Conservation (phyloP, 805 yeast species). For the Pachysolen tannophilus region DNA sequence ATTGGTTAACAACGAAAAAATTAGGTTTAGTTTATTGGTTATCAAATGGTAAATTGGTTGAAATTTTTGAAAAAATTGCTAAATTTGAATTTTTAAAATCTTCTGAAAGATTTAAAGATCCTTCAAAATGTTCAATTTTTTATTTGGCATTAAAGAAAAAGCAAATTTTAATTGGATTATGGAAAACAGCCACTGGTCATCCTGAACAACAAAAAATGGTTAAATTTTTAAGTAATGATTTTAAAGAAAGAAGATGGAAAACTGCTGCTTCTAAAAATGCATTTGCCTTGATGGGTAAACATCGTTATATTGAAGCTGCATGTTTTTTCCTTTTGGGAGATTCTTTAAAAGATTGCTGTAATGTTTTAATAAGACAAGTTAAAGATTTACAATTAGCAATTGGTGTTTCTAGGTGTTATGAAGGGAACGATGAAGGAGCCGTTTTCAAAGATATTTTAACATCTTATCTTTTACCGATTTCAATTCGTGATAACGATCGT, state of each 20-base stretch:
- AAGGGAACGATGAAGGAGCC: constrained; percentile 48
- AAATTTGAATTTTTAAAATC: constrained; percentile 49
- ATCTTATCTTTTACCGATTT: constrained; percentile 43
- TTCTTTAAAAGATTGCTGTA: constrained; percentile 67
- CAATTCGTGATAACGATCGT: constrained; percentile 56
- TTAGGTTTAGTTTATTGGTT: constrained; percentile 73
- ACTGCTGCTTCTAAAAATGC: constrained; percentile 92
- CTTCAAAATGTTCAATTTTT: constrained; percentile 63
- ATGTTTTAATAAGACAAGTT: constrained; percentile 61
- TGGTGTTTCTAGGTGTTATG: constrained; percentile 72
- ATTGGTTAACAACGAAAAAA: constrained; percentile 54
- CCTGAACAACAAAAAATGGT: constrained; percentile 79
- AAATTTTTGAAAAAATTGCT: constrained; percentile 62
- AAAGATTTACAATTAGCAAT: constrained; percentile 69
- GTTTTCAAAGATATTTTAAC: constrained; percentile 42
- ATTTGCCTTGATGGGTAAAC: constrained; percentile 81
- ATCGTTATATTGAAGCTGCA: constrained; percentile 81
- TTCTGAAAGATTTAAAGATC: constrained; percentile 47
- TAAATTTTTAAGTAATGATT: constrained; percentile 70
- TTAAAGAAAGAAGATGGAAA: constrained; percentile 67
- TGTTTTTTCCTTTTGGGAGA: constrained; percentile 78
- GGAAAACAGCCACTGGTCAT: constrained; percentile 73
- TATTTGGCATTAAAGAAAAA: constrained; percentile 76
- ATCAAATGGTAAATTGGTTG: constrained; percentile 33
- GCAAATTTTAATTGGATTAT: constrained; percentile 66